A percentile compares a stretch with the other conserved stretches of the same genome.
Evolutionary conservation across 2,329 filamentous ascomycete genomes (phyloP).

Genomic region (Neopestalotiopsis clavispora): DNA sequence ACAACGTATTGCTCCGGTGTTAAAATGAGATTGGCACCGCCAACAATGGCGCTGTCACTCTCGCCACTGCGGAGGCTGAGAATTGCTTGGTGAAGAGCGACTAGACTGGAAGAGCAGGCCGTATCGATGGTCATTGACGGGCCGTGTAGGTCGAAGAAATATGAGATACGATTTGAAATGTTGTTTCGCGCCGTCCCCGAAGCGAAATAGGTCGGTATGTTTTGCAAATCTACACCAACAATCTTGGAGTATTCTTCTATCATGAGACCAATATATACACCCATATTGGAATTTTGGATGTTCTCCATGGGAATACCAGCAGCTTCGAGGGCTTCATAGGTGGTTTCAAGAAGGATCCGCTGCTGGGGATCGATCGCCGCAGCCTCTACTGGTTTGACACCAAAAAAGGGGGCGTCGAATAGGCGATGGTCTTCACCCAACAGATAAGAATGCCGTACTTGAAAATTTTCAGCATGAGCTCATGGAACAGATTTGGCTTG

Average conservation of each 20-base stretch:
- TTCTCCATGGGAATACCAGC: neutral
- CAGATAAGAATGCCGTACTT: too few relatives aligned
- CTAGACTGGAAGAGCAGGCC: constrained; percentile 10
- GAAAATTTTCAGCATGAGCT: constrained; percentile 7
- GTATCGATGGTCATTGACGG: constrained; percentile 16
- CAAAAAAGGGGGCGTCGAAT: too few relatives aligned
- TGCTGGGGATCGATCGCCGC: constrained; percentile 20
- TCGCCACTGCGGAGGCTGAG: neutral
- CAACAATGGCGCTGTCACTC: neutral
- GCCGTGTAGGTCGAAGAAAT: constrained; percentile 13
- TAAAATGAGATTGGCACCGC: neutral
- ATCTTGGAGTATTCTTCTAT: too few relatives aligned
- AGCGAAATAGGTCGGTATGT: neutral
- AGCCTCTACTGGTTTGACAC: constrained; percentile 24
- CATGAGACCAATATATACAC: neutral
- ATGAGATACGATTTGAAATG: constrained; percentile 10
- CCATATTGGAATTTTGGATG: constrained; percentile 1
- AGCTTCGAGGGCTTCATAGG: constrained; percentile 31
- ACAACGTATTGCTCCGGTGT: neutral
- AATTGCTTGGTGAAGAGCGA: constrained; percentile 13
- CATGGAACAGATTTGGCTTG: constrained; percentile 34
- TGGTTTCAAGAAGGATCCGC: constrained; percentile 31
- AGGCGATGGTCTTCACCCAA: too few relatives aligned
- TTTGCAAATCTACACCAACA: too few relatives aligned
- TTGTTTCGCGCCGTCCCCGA: neutral